Evolutionary conservation across 2,329 filamentous ascomycete species (phyloP), one percentile per base, ranked within the genome.

Genomic region (Curvularia spicifera): DNA sequence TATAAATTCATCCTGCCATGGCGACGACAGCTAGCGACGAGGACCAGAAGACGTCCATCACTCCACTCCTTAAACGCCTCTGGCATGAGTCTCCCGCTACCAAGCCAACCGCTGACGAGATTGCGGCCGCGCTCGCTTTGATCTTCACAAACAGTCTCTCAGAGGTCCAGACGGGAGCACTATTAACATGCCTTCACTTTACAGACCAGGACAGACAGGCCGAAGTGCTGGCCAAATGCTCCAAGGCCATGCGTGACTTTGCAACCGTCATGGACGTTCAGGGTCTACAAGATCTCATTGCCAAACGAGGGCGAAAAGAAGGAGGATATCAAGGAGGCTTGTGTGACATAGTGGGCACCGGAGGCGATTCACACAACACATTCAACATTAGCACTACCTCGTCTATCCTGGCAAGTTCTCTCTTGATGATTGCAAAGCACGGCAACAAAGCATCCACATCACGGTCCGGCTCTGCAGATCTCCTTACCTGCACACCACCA

Each of bases 331-430:
- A 81, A 10, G 95, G 95, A 62, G 94, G 94, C 4, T 80, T 99
- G 74, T 88, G 93, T 76, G 95, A 99, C 77, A 98, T 99, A 75
- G 95, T 99, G 57, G 95, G 95, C 67, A 99, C 95, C 7, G 95
- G 95, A 66, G 95, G 95, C 72, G 95, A 99, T 80, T 89, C 90
- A 20, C 93, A 98, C 83, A 92, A 96, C 78, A 99, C 95, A 33
- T 99, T 97, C 87, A 99, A 99, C 78, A 94, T 99, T 75, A 95
- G 90, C 68, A 99, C 95, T 4, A 97, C 95, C 6, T 87, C 95
- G 2, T 97, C 93, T 18, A 97, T 99, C 72, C 82, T 99, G 48
- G 92, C 91, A 46, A 96, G 93, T 5, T 88, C 93, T 4, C 82
- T 96, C 28, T 85, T 99, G 35, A 84, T 96, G 70, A 84, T 97